phyloP scores from a whole-genome alignment of 306 rosid genomes.

The Acacia confusa region DNA sequence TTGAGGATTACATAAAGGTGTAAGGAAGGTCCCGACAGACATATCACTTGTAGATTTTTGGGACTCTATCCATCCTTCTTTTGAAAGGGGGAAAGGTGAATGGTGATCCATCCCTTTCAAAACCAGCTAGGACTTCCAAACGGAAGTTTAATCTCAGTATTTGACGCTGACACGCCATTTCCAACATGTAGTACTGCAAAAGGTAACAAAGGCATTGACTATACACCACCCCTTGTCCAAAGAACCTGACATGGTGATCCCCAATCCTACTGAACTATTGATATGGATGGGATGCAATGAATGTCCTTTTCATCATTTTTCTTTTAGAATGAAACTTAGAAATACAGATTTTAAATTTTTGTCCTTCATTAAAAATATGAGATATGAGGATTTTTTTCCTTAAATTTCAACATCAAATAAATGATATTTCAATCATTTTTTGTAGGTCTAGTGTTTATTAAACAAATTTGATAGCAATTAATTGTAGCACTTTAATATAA shows the following conservation, averaged over 20 bases:
- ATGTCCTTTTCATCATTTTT: background rate
- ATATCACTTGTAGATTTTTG: conserved; percentile 11
- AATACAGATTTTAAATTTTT: background rate
- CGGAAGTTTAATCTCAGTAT: background rate
- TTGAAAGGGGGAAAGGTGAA: conserved; percentile 4
- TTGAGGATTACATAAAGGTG: background rate
- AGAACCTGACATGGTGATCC: background rate
- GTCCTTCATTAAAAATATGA: background rate
- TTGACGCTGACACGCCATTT: conserved; percentile 20
- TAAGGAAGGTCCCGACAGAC: background rate
- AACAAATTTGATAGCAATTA: background rate
- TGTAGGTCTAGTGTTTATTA: background rate
- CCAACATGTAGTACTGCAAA: background rate
- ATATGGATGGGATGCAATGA: background rate
- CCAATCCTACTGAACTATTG: background rate
- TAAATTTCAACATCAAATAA: background rate
- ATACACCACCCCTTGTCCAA: background rate
- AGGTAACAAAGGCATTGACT: background rate
- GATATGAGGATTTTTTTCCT: background rate
- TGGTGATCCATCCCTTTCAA: conserved; percentile 19
- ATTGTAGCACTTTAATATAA: background rate
- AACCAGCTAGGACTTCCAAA: conserved; percentile 8
- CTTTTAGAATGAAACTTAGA: background rate
- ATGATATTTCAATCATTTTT: background rate
- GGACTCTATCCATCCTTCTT: conserved; percentile 15